These are phyloP conservation scores for Vigna trinervia DNA, from an alignment of 306 rosid species.

Conservation along the genomic window DNA sequence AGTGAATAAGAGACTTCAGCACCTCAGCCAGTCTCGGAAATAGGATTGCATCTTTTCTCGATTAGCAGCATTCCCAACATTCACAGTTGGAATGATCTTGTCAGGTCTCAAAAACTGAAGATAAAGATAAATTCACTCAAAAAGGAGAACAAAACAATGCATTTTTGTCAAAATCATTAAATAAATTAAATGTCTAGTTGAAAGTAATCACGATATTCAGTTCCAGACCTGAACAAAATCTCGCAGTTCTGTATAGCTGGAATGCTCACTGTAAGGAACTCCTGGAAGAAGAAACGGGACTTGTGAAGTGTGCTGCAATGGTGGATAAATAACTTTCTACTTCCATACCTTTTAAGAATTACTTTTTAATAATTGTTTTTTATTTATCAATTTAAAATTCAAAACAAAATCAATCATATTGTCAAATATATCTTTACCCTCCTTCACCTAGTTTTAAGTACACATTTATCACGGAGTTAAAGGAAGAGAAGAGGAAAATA, in stretches of 20 bases:
- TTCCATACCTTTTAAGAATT: neutral
- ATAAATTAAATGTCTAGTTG: neutral
- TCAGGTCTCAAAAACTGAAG: conserved; percentile 59
- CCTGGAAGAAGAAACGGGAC: conserved; percentile 49
- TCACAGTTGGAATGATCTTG: conserved; percentile 66
- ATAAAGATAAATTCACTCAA: conserved; percentile 31
- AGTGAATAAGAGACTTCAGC: conserved; percentile 29
- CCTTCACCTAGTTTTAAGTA: neutral
- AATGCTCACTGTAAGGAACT: conserved; percentile 72
- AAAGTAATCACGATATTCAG: conserved; percentile 22
- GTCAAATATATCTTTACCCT: neutral
- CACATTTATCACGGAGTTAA: neutral
- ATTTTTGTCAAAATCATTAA: conserved; percentile 4
- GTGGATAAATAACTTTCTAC: conserved; percentile 3
- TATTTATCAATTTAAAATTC: neutral
- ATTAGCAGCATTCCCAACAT: conserved; percentile 50
- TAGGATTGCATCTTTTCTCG: conserved; percentile 67
- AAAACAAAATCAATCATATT: neutral
- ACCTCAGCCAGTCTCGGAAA: conserved; percentile 58
- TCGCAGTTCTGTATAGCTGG: conserved; percentile 63
- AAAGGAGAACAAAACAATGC: neutral
- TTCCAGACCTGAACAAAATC: conserved; percentile 62
- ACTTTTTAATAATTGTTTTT: neutral
- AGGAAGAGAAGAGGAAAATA: neutral
- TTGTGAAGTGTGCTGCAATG: conserved; percentile 24